phyloP scores from a whole-genome alignment of 768 basidiomycete species.

The Chiua virens region DNA sequence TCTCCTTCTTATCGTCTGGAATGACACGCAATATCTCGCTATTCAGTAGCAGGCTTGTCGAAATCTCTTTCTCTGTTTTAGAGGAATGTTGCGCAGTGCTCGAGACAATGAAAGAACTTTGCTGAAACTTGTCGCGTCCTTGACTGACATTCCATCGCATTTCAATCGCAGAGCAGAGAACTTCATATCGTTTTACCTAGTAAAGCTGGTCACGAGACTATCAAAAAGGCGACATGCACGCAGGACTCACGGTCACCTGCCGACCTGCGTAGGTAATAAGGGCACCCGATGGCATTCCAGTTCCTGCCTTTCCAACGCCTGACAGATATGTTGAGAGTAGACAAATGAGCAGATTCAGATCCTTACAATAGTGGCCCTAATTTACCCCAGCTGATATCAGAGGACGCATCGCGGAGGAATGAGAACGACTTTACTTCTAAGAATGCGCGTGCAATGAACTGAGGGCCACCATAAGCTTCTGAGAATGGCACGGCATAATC shows the following conservation, averaged over 20 bases:
- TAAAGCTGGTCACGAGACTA: neutral
- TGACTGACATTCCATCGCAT: slow-evolving; percentile 24
- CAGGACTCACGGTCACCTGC: slow-evolving; percentile 23
- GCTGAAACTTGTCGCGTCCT: slow-evolving; percentile 8
- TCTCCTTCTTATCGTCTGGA: slow-evolving; percentile 1
- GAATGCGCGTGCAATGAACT: slow-evolving; percentile 28
- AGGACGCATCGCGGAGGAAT: neutral
- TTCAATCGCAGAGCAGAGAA: slow-evolving; percentile 27
- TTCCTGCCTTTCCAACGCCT: slow-evolving; percentile 28
- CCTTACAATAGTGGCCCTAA: slow-evolving; percentile 29
- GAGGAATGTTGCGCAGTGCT: slow-evolving; percentile 1
- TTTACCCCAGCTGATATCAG: neutral
- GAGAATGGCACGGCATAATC: slow-evolving; percentile 29
- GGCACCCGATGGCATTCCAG: slow-evolving; percentile 26
- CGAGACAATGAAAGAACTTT: slow-evolving; percentile 21
- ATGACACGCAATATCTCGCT: slow-evolving; percentile 22
- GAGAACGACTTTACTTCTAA: slow-evolving; percentile 16
- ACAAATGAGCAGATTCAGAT: neutral
- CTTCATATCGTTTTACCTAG: slow-evolving; percentile 28
- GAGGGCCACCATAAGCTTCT: slow-evolving; percentile 25
- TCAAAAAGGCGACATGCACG: neutral
- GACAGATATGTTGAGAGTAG: neutral
- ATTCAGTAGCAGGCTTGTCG: slow-evolving; percentile 6
- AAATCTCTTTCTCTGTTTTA: neutral
- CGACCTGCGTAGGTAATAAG: slow-evolving; percentile 20